Base-by-base conservation (phyloP, 371 early-diverging fungal species). In the Funneliformis caledonium region DNA sequence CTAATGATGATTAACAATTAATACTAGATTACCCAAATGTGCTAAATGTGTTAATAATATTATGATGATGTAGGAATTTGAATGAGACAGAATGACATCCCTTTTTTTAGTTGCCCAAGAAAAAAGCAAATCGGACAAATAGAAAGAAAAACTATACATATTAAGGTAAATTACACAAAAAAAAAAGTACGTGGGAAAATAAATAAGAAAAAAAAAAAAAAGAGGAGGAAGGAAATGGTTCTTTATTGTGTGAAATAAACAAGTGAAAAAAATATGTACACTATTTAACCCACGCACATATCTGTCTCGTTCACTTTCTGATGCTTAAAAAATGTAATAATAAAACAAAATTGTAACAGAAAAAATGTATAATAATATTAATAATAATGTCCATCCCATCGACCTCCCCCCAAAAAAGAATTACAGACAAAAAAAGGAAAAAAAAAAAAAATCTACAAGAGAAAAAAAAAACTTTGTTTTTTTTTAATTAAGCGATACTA, bases 311-410 rank as follows among this genome's bases (percentile, higher is more conserved):
- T 7, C 19, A n/a, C 56, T 56, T 19, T 37, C 37, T 37, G 4
- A 19, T 56, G 56, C 19, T 56, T 56, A 19, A 56, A 56, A 52
- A 52, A 52, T 52, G 56, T 52, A 16, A 52, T 52, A 52, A 52
- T 16, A 19, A 56, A 56, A 11, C 7, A 56, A 37, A 26, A 37
- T 37, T 37, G 37, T 37, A 56, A 26, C 0, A 14, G 56, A 56
- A 56, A 16, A 56, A 19, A 19, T 42, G 42, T 68, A n/a, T 68
- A 68, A 33, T 43, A 11, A 10, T 45, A n/a, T 31, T 45, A 72
- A 72, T 72, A 26, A 33, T 68, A 72, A 72, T 72, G 72, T 72
- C 72, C 72, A 72, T 72, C 72, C 72, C 72, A 72, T 72, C 43
- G 6, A 72, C 72, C 26, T 26, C 26, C 26, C 26, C 26, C 26